phyloP scores from a whole-genome alignment of 2,329 filamentous ascomycete species.

The Colletotrichum viniferum region DNA sequence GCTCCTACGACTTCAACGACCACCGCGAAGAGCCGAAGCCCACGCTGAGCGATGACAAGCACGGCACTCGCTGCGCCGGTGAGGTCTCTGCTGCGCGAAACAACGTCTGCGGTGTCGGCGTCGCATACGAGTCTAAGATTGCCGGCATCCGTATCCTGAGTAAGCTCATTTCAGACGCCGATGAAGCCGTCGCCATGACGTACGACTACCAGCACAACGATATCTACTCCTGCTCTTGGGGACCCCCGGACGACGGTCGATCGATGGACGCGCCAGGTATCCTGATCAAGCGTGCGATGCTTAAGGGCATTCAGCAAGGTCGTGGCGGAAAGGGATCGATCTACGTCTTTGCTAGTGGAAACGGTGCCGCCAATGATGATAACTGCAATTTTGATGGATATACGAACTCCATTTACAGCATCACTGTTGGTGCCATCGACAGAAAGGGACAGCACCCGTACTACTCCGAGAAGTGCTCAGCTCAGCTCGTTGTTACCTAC shows the following conservation, averaged over 20 bases:
- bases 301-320: slow-evolving; percentile 89
- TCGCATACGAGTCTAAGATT: slow-evolving; percentile 90
- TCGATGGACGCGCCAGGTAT: slow-evolving; percentile 95
- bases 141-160: slow-evolving; percentile 92
- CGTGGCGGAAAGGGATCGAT: slow-evolving; percentile 84
- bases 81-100: slow-evolving; percentile 94
- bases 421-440: slow-evolving; percentile 93
- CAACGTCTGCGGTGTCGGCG: slow-evolving; percentile 91
- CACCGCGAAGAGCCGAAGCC: slow-evolving; percentile 78
- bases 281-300: slow-evolving; percentile 86
- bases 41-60: slow-evolving; percentile 80
- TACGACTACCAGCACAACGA: slow-evolving; percentile 91
- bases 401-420: slow-evolving; percentile 99
- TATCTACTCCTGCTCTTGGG: slow-evolving; percentile 99
- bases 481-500: slow-evolving; percentile 94
- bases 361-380: slow-evolving; percentile 84
- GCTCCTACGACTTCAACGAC: slow-evolving; percentile 97
- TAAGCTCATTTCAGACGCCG: slow-evolving; percentile 86
- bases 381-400: slow-evolving; percentile 99
- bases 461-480: slow-evolving; percentile 96
- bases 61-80: slow-evolving; percentile 93
- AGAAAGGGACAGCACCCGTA: slow-evolving; percentile 87
- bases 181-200: slow-evolving; percentile 92
- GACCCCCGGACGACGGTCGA: slow-evolving; percentile 88
- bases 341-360: slow-evolving; percentile 96